phyloP scores from a whole-genome alignment of 176 grass and related monocot genomes.

The Oryza longistaminata region DNA sequence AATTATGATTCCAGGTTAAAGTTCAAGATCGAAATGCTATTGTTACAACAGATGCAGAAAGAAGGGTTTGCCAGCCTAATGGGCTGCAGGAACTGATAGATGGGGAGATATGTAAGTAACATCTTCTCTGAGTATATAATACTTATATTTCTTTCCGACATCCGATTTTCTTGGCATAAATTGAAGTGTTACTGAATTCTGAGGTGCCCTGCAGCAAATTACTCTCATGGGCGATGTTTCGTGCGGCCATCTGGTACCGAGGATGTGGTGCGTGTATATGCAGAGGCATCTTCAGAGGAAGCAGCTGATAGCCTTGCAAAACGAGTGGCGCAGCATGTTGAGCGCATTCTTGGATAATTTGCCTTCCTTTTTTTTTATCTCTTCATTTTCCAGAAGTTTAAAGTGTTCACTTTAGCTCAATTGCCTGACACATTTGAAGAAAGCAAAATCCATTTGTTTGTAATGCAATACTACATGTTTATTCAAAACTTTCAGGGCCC shows the following conservation, averaged over 20 bases:
- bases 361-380: not conserved
- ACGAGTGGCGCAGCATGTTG: slow-evolving; percentile 63
- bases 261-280: slow-evolving; percentile 86
- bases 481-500: not conserved
- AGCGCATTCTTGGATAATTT: slow-evolving; percentile 53
- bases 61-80: slow-evolving; percentile 61
- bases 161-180: not conserved
- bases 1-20: slow-evolving; percentile 62
- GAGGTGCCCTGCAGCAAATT: slow-evolving; percentile 52
- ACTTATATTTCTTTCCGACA: not conserved
- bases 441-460: not conserved
- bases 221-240: slow-evolving; percentile 73
- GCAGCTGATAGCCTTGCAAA: slow-evolving; percentile 69
- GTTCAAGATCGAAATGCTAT: slow-evolving; percentile 75
- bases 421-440: not conserved
- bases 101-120: slow-evolving; percentile 54
- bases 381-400: not conserved
- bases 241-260: slow-evolving; percentile 87
- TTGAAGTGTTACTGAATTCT: not conserved
- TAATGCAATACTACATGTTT: not conserved
- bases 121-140: not conserved
- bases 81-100: slow-evolving; percentile 82
- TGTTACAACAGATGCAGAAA: slow-evolving; percentile 75
- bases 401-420: not conserved
- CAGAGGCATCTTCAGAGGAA: slow-evolving; percentile 72